Evolutionary conservation across 2,329 filamentous ascomycete genomes (phyloP), one percentile per base, ranked within the genome.

Genomic region (Canariomyces notabilis): DNA sequence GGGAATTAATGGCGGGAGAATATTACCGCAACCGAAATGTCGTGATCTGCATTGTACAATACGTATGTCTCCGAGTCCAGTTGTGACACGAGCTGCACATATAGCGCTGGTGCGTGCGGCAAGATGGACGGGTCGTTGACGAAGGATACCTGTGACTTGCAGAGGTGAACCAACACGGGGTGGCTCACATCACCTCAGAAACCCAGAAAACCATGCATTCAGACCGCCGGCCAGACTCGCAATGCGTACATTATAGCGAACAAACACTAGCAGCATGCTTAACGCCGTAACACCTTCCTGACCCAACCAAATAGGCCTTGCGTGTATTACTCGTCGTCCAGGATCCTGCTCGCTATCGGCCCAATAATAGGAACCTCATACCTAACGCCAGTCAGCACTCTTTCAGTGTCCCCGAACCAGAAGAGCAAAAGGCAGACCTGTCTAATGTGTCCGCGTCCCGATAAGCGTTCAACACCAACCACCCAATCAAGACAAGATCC

Each of bases 311-410:
- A 39, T 1, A 19, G 6, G 6, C 14, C 4, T 4, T 6, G n/a
- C 15, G 22, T 14, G 6, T 37, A 38, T 55, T 57, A 67, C 56
- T 96, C 93, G 62, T 95, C 87, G 60, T 96, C 91, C 47, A 97
- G 76, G 61, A 96, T 91, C 20, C 85, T 85, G 67, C 85, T 95
- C 35, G 93, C 93, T 57, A 96, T 71, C 34, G 75, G 75, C 4
- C 93, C 93, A 60, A 97, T 85, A 60, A 95, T 81, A 0, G 91
- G 91, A 2, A 96, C 76, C 66, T 97, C 90, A 52, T 83, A 94
- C 63, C 91, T 80, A 39, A 29, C 29, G 11, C 9, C 19, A 8
- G 45, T 58, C 34, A 55, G 43, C 21, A 14, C 11, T n/a, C 9
- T 7, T 2, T 7, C 20, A n/a, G n/a, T 11, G 5, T 15, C 20